Percentiles rank a stretch among this genome's conserved stretches.
Conservation (phyloP, 768 basidiomycete genomes). For the Boletus rubropictus region DNA sequence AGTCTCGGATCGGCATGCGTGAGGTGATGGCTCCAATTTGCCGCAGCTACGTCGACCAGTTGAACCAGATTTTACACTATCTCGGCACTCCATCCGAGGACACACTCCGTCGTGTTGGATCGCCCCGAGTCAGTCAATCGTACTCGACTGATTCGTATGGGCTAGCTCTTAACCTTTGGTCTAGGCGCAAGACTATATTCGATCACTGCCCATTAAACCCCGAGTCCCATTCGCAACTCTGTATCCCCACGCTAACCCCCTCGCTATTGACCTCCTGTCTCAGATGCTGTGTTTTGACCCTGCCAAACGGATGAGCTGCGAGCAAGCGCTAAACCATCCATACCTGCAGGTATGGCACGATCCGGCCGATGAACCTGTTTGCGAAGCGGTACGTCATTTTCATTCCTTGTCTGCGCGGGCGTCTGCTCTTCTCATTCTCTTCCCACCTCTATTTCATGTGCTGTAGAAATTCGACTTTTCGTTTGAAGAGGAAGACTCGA, state of each 20-base stretch:
- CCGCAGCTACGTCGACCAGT: slow-evolving; percentile 89
- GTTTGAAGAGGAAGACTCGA: slow-evolving; percentile 94
- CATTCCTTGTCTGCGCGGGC: not conserved
- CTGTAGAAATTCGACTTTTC: slow-evolving; percentile 82
- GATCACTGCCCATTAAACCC: slow-evolving; percentile 95
- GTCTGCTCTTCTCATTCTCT: not conserved
- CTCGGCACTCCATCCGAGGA: slow-evolving; percentile 98
- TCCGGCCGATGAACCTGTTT: slow-evolving; percentile 87
- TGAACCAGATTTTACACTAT: slow-evolving; percentile 96
- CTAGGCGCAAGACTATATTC: slow-evolving; percentile 96
- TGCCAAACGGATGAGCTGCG: slow-evolving; percentile 91
- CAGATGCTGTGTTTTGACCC: slow-evolving; percentile 96
- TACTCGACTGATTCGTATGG: not conserved
- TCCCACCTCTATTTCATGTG: not conserved
- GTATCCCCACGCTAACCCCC: slow-evolving; percentile 90
- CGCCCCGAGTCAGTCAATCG: slow-evolving; percentile 65
- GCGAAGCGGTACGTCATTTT: slow-evolving; percentile 54
- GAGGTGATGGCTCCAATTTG: slow-evolving; percentile 1
- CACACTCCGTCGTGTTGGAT: slow-evolving; percentile 91
- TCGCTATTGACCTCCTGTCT: slow-evolving; percentile 87
- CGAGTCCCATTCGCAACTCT: slow-evolving; percentile 87
- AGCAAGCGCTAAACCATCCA: slow-evolving; percentile 91
- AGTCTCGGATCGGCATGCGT: slow-evolving; percentile 26
- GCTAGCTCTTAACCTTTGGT: slow-evolving; percentile 7
- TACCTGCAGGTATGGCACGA: slow-evolving; percentile 98